These are phyloP conservation scores for Saccharum officinarum DNA, from an alignment of 176 grass and related monocot genomes.

Conservation along the genomic window DNA sequence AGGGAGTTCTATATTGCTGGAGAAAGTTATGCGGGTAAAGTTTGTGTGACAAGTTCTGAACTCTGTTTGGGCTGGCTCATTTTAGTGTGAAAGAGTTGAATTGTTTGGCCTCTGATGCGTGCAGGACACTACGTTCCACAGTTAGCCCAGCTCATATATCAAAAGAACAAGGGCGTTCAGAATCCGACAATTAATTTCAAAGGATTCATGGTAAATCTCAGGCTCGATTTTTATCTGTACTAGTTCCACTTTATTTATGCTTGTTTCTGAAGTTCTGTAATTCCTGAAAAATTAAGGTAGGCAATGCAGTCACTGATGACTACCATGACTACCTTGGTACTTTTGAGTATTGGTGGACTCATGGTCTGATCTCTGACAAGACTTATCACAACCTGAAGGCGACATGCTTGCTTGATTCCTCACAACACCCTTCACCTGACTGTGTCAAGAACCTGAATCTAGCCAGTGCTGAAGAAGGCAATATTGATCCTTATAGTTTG, in stretches of 20 bases:
- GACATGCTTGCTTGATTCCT: slow-evolving; percentile 63
- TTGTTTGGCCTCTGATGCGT: slow-evolving; percentile 22
- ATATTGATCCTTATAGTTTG: slow-evolving; percentile 93
- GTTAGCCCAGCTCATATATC: slow-evolving; percentile 65
- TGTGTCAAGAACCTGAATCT: slow-evolving; percentile 76
- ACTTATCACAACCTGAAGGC: slow-evolving; percentile 84
- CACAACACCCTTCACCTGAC: slow-evolving; percentile 79
- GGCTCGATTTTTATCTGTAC: neutral
- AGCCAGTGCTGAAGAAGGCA: slow-evolving; percentile 80
- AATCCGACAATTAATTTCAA: slow-evolving; percentile 78
- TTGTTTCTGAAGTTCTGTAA: slow-evolving; percentile 15
- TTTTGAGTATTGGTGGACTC: slow-evolving; percentile 98
- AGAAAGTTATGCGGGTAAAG: slow-evolving; percentile 89
- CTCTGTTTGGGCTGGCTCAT: neutral
- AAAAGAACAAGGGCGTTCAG: slow-evolving; percentile 61
- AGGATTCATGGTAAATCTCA: slow-evolving; percentile 79
- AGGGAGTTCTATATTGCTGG: slow-evolving; percentile 95
- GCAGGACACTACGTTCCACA: slow-evolving; percentile 97
- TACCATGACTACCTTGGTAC: slow-evolving; percentile 95
- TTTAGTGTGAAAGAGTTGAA: slow-evolving; percentile 8
- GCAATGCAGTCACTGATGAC: slow-evolving; percentile 93
- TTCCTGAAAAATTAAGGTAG: slow-evolving; percentile 60
- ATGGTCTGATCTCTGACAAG: slow-evolving; percentile 86
- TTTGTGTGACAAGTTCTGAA: slow-evolving; percentile 12
- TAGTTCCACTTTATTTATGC: slow-evolving; percentile 7